Conservation (phyloP, 2,329 filamentous ascomycete species). For the Neurospora crassa region DNA sequence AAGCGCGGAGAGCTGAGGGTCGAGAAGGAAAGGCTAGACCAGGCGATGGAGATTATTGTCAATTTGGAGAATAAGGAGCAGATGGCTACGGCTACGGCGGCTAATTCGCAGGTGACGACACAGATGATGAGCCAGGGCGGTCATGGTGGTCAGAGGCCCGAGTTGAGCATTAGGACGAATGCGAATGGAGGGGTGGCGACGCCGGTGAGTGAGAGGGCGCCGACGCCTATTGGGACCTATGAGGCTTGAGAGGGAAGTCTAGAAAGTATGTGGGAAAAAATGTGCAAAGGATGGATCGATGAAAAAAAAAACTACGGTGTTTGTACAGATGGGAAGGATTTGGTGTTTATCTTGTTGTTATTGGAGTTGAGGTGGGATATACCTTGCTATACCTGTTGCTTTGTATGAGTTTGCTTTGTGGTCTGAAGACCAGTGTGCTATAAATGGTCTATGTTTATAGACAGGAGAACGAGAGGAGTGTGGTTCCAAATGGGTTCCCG, state of each 20-base stretch:
- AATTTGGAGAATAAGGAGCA: constrained; percentile 13
- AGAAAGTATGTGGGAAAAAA: background rate
- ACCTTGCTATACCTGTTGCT: background rate
- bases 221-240: background rate
- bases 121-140: background rate
- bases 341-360: background rate
- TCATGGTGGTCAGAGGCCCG: background rate
- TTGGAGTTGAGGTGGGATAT: background rate
- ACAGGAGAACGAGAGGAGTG: background rate
- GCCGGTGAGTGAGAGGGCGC: background rate
- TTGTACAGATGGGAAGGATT: background rate
- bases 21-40: constrained; percentile 15
- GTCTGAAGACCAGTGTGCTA: background rate
- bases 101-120: background rate
- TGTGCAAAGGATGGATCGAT: background rate
- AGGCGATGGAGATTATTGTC: constrained; percentile 21
- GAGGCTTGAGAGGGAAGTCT: background rate
- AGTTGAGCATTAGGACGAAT: background rate
- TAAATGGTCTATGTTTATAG: background rate
- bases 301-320: background rate
- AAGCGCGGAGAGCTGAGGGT: constrained; percentile 11
- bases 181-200: background rate
- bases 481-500: no score
- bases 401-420: background rate
- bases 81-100: constrained; percentile 4